Evolutionary conservation across 2,329 filamentous ascomycete species (phyloP), one percentile per base, ranked within the genome.

Genomic region (Fusarium bulbicola): DNA sequence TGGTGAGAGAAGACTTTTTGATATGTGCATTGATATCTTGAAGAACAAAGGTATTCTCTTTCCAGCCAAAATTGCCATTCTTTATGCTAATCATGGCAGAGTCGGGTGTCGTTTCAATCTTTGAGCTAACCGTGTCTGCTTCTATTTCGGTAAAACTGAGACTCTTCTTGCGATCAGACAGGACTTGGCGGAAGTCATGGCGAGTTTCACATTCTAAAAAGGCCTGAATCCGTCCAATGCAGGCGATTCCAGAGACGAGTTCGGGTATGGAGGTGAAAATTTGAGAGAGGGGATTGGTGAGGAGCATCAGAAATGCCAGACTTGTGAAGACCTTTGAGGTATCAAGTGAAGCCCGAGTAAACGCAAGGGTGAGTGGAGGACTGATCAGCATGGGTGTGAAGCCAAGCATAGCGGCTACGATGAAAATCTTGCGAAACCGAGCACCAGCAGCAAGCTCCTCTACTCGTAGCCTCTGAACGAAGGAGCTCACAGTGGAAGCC

Each of bases 341-440:
- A 21, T 77, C 74, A 20, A 82, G 72, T 14, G 52, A 54, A 11
- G 56, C 24, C 1, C 74, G 74, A 1, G 79, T 78, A 18, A 80
- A 66, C 1, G 79, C 80, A 46, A 82, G 80, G 0, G 80, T 81
- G 13, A 82, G 28, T 4, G 79, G 72, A 0, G 81, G 81, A 9
- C 79, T 79, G 3, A 87, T 57, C 18, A 80, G 75, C 0, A 81
- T 49, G 1, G 85, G 85, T 4, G 77, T 58, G 30, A 80, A 81
- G 3, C 77, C 79, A 20, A 83, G 74, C 1, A 78, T n/a, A 0
- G 73, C 73, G 1, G 74, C 70, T 20, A 75, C 8, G 37, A 78
- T 75, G 10, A 69, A 37, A 3, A 80, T 58, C 46, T 74, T 60
- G 6, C 81, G 76, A 37, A 76, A 80, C 13, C 50, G 64, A 34